phyloP scores from a whole-genome alignment of 73 alveolate genomes.

The Breviolum minutum region DNA sequence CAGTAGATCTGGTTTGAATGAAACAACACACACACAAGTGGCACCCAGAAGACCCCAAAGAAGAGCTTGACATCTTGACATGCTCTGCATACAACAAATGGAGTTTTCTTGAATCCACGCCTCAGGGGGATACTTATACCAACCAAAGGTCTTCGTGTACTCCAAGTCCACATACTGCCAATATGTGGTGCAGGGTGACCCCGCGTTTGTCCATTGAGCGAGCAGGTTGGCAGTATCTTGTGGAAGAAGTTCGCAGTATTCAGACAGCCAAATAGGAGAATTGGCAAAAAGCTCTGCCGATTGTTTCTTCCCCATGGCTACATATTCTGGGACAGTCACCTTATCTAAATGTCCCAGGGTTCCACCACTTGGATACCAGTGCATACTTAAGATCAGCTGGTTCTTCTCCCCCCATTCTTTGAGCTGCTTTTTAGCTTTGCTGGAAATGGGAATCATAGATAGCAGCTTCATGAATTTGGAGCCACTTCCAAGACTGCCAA shows the following conservation, averaged over 20 bases:
- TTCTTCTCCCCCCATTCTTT: slow-evolving; percentile 57
- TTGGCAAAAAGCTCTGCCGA: slow-evolving; percentile 57
- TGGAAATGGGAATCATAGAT: slow-evolving; percentile 45
- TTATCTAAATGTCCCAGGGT: background rate
- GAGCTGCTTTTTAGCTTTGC: slow-evolving; percentile 30
- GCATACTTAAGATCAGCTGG: slow-evolving; percentile 56
- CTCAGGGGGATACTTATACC: slow-evolving; percentile 78
- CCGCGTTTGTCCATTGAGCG: slow-evolving; percentile 11
- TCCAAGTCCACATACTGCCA: slow-evolving; percentile 52
- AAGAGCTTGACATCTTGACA: background rate
- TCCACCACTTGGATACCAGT: slow-evolving; percentile 46
- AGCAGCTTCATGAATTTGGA: slow-evolving; percentile 47
- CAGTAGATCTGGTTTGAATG: background rate
- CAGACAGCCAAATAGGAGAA: slow-evolving; percentile 61
- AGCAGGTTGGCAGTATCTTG: background rate
- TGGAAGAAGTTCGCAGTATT: background rate
- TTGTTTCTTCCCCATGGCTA: slow-evolving; percentile 53
- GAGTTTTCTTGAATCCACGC: background rate
- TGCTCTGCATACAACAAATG: background rate
- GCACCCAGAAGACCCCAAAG: background rate
- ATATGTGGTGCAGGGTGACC: background rate
- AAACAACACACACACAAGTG: background rate
- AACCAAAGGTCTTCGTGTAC: slow-evolving; percentile 41
- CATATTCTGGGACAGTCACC: background rate
- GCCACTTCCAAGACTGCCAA: slow-evolving; percentile 34